These are phyloP conservation scores for Actinomortierella ambigua DNA, from an alignment of 371 early-diverging fungal species.

Conservation along the genomic window DNA sequence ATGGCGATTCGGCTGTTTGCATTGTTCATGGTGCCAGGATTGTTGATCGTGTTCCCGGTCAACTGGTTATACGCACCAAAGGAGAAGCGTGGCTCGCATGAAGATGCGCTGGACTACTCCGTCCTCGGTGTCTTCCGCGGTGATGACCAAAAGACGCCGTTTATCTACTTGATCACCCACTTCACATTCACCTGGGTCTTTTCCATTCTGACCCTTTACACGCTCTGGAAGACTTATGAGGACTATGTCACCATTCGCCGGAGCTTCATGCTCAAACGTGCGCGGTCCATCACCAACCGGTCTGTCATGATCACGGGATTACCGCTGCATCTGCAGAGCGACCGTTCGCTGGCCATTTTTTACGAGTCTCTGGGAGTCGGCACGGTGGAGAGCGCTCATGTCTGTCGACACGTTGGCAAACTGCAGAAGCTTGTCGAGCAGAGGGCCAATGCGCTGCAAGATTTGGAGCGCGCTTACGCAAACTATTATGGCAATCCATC, in stretches of 20 bases:
- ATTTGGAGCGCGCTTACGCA: conserved; percentile 46
- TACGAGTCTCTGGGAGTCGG: conserved; percentile 64
- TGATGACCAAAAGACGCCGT: conserved; percentile 4
- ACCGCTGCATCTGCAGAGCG: conserved; percentile 57
- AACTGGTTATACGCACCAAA: conserved; percentile 29
- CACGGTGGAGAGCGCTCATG: conserved; percentile 62
- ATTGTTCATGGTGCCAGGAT: conserved; percentile 38
- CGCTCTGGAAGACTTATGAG: conserved; percentile 63
- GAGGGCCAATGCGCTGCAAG: conserved; percentile 40
- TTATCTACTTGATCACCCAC: conserved; percentile 56
- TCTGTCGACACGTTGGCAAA: conserved; percentile 57
- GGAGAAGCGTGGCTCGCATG: no score
- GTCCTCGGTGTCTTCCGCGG: background rate
- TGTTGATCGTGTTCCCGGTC: conserved; percentile 50
- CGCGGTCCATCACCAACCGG: conserved; percentile 58
- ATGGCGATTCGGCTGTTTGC: conserved; percentile 56
- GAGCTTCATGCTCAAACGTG: conserved; percentile 53
- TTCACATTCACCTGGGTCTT: conserved; percentile 68
- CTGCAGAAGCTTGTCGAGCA: conserved; percentile 45
- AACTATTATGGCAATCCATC: conserved; percentile 39
- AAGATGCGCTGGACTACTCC: no score
- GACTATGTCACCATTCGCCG: conserved; percentile 62
- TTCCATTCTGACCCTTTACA: conserved; percentile 62
- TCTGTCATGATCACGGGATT: conserved; percentile 65
- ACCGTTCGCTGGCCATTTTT: conserved; percentile 58